Evolutionary conservation across 176 grass and related monocot genomes (phyloP).

Genomic region (barley (Hordeum vulgare)): DNA sequence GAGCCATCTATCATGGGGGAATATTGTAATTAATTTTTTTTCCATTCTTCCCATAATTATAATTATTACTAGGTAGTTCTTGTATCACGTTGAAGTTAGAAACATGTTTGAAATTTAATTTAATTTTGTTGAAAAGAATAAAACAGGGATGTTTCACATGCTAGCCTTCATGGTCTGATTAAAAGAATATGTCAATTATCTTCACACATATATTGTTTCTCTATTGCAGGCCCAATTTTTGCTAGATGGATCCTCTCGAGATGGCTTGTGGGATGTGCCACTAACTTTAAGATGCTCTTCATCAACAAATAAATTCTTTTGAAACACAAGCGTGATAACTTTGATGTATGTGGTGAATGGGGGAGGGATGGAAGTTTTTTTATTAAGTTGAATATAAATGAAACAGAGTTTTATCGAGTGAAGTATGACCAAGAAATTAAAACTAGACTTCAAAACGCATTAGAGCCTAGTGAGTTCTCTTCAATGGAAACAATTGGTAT

Average conservation of each 20-base stretch:
- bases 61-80: neutral
- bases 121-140: neutral
- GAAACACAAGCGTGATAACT: conserved; percentile 51
- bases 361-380: conserved; percentile 25
- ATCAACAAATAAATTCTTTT: conserved; percentile 42
- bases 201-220: neutral
- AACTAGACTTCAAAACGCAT: conserved; percentile 45
- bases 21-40: neutral
- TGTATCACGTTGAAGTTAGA: neutral
- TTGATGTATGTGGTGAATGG: conserved; percentile 22
- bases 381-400: conserved; percentile 72
- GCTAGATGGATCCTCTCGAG: conserved; percentile 42
- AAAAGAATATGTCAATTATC: neutral
- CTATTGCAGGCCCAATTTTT: conserved; percentile 65
- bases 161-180: neutral
- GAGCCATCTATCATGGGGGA: neutral
- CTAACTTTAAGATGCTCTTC: conserved; percentile 48
- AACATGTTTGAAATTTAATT: neutral
- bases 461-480: conserved; percentile 54
- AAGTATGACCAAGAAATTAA: conserved; percentile 70
- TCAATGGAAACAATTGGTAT: conserved; percentile 77
- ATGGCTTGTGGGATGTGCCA: conserved; percentile 66
- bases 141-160: neutral
- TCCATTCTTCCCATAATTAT: neutral
- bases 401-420: conserved; percentile 82